Evolutionary conservation across 2,329 filamentous ascomycete species (phyloP).

Genomic region (Aspergillus novofumigatus): DNA sequence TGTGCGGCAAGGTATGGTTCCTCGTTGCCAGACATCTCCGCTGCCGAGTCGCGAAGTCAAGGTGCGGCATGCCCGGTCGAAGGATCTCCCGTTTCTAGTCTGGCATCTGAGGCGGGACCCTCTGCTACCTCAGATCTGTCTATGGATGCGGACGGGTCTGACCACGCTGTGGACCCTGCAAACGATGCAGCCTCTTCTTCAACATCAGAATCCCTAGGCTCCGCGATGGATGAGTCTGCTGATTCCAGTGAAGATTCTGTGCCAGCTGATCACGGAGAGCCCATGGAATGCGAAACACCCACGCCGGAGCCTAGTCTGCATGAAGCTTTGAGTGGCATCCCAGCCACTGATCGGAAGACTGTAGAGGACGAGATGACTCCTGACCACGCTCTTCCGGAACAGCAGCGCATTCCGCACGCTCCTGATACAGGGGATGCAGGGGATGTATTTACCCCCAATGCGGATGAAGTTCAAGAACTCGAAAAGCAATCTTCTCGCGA

Average conservation of each 20-base stretch:
- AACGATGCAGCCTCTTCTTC: conserved; percentile 18
- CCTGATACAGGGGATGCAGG: conserved; percentile 3
- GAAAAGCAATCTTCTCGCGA: conserved; percentile 21
- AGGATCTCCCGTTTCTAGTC: neutral
- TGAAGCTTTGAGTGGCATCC: neutral
- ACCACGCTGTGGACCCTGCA: conserved; percentile 4
- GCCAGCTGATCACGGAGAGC: conserved; percentile 12
- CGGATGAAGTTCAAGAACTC: conserved; percentile 9
- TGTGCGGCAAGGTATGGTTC: neutral
- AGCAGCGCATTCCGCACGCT: conserved; percentile 1
- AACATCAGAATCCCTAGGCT: conserved; percentile 28
- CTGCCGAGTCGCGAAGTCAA: neutral
- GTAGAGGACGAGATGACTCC: neutral
- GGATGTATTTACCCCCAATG: conserved; percentile 2
- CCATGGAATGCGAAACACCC: conserved; percentile 2
- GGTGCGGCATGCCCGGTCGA: neutral
- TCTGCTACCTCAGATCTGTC: conserved; percentile 1
- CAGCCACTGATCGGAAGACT: conserved; percentile 5
- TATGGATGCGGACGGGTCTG: conserved; percentile 9
- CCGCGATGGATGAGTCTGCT: conserved; percentile 38
- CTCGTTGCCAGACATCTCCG: neutral
- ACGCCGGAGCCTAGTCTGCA: neutral
- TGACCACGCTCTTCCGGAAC: conserved; percentile 8
- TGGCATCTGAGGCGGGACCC: neutral
- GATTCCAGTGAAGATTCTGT: conserved; percentile 14